These are phyloP conservation scores for Aquanectria penicillioides DNA, from an alignment of 2,329 filamentous ascomycete genomes.

Conservation along the genomic window DNA sequence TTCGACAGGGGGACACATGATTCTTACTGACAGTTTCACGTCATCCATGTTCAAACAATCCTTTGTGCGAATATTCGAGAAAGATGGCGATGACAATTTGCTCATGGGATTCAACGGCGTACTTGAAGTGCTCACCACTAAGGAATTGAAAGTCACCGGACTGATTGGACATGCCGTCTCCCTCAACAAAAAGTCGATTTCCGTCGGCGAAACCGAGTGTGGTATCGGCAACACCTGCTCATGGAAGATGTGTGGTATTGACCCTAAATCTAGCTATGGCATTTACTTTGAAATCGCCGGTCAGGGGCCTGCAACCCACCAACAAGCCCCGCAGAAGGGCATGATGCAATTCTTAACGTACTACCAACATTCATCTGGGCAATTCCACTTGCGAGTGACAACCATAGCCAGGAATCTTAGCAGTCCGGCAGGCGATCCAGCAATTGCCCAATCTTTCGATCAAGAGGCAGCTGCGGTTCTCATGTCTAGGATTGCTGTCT, in stretches of 20 bases:
- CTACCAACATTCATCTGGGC: conserved; percentile 96
- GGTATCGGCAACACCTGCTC: conserved; percentile 98
- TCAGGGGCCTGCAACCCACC: conserved; percentile 87
- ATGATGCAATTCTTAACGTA: conserved; percentile 99
- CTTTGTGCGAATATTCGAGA: conserved; percentile 96
- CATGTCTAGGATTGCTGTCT: conserved; percentile 99
- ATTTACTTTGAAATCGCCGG: conserved; percentile 98
- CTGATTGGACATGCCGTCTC: conserved; percentile 97
- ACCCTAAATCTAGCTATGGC: conserved; percentile 91
- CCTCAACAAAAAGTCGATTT: conserved; percentile 96
- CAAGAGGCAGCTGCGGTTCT: conserved; percentile 97
- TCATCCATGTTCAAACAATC: conserved; percentile 99
- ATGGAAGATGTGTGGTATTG: conserved; percentile 99
- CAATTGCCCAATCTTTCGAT: conserved; percentile 96
- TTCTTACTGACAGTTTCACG: conserved; percentile 97
- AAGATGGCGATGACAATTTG: conserved; percentile 93
- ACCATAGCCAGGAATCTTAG: conserved; percentile 92
- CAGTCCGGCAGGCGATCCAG: conserved; percentile 92
- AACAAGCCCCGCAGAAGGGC: conserved; percentile 87
- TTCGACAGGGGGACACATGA: conserved; percentile 97
- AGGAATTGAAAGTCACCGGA: conserved; percentile 97
- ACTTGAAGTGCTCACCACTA: conserved; percentile 94
- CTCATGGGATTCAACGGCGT: conserved; percentile 99
- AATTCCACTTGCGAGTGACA: conserved; percentile 95
- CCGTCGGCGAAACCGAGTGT: conserved; percentile 96